Percentiles rank a stretch among this genome's conserved stretches.
Conservation (phyloP, 2,329 filamentous ascomycete species). For the Sporothrix brasiliensis region DNA sequence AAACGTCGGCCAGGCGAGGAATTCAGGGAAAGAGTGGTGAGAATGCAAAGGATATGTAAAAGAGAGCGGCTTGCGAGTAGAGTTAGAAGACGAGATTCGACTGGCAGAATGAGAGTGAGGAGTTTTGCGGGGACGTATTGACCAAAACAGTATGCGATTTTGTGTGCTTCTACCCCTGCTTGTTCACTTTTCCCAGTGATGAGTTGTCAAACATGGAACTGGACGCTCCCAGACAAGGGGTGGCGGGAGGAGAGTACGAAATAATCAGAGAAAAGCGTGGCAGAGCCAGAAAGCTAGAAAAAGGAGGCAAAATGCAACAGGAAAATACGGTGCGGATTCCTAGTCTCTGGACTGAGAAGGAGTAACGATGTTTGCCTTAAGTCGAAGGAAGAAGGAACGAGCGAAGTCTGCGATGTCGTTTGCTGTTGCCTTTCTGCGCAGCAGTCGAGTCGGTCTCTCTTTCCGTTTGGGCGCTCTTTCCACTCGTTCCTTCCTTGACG, state of each 20-base stretch:
- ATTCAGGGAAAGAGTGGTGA: neutral
- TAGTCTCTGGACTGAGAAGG: neutral
- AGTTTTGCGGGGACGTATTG: neutral
- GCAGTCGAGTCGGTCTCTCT: neutral
- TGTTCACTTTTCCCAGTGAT: neutral
- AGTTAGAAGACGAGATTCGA: neutral
- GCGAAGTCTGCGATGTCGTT: neutral
- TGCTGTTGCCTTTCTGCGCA: neutral
- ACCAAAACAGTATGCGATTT: slow-evolving; percentile 12
- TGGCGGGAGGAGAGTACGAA: neutral
- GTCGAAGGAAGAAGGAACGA: neutral
- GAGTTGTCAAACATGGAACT: slow-evolving; percentile 5
- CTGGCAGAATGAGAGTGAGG: neutral
- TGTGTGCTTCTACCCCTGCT: neutral
- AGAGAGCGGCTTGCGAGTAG: neutral
- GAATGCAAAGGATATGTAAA: slow-evolving; percentile 9
- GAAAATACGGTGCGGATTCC: slow-evolving; percentile 5
- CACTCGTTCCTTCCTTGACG: neutral
- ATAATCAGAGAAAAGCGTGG: neutral
- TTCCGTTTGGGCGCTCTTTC: neutral
- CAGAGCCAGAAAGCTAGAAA: neutral
- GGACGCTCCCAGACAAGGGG: slow-evolving; percentile 16
- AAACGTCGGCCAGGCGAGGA: neutral
- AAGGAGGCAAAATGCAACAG: neutral
- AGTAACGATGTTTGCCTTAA: neutral